Base-by-base conservation (phyloP, 2,329 filamentous ascomycete species). In the Lojkania enalia region DNA sequence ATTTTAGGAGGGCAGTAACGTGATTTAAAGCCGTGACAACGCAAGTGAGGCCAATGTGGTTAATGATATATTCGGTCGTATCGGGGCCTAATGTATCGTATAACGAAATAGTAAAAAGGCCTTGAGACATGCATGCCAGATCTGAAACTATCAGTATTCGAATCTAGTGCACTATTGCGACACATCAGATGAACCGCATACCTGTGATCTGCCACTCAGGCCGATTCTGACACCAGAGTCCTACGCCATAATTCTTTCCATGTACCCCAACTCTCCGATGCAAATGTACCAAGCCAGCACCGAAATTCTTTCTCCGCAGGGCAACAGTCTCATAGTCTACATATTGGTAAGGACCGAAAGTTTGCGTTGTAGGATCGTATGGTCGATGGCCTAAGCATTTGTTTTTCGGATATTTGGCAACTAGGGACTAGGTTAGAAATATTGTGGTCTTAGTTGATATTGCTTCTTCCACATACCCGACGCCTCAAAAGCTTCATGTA, bases 41-140 rank as follows among this genome's bases (percentile, higher is more conserved):
- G 61, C 85, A 88, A 46, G 78, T 71, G 44, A 97, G 75, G 51
- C 85, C 80, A 42, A 90, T 83, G 69, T 97, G 92, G 71, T 95
- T 95, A 74, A 97, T 87, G 71, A 99, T 96, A 74, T 88, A 97
- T 73, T 97, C 90, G 45, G 88, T 91, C 2, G 91, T 83, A 56
- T 96, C 89, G 11, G 92, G 86, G 7, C 92, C 92, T 4, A 99
- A 82, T 11, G 92, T 96, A 71, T 97, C 94, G 76, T 99, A 99
- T 39, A 99, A 85, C 4, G 92, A 96, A 43, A 99, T 90, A 16
- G 87, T 88, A 73, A 80, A 97, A 20, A 97, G 82, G 5, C 86
- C 83, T 71, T 97, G 94, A 11, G 90, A 94, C 74, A 88, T 84
- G 66, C 88, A 85, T 29, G 83, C 94, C 63, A 97, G 75, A 76